Percentiles rank a stretch among this genome's conserved stretches.
phyloP scores from a whole-genome alignment of 176 grass and related monocot species.

The Oryza punctata region DNA sequence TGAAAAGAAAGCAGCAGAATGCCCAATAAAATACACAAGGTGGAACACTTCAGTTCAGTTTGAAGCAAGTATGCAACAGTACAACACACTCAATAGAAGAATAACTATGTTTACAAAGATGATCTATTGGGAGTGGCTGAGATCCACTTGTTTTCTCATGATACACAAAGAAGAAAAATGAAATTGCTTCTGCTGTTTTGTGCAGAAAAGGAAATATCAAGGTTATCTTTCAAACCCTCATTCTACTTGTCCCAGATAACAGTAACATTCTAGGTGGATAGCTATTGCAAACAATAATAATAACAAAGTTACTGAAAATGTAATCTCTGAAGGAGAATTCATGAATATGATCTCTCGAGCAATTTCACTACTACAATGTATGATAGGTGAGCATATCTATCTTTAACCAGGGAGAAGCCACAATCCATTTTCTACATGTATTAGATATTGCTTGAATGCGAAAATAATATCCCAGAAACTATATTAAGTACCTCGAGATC shows the following conservation, averaged over 20 bases:
- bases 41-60: not conserved
- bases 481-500: conserved; percentile 81
- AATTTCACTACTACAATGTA: not conserved
- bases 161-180: not conserved
- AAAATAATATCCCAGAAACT: not conserved
- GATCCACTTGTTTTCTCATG: not conserved
- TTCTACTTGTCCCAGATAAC: not conserved
- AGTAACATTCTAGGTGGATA: not conserved
- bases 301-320: not conserved
- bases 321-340: not conserved
- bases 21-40: not conserved
- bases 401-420: not conserved
- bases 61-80: not conserved
- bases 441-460: not conserved
- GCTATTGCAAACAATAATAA: not conserved
- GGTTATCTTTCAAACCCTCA: not conserved
- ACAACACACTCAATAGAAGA: not conserved
- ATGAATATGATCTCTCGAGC: not conserved
- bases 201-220: not conserved
- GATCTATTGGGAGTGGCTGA: not conserved
- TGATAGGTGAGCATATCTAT: not conserved
- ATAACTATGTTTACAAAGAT: not conserved
- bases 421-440: not conserved
- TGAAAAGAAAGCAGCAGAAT: not conserved
- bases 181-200: not conserved